Base-by-base conservation (phyloP, 306 rosid genomes). In the Cicer cuneatum region DNA sequence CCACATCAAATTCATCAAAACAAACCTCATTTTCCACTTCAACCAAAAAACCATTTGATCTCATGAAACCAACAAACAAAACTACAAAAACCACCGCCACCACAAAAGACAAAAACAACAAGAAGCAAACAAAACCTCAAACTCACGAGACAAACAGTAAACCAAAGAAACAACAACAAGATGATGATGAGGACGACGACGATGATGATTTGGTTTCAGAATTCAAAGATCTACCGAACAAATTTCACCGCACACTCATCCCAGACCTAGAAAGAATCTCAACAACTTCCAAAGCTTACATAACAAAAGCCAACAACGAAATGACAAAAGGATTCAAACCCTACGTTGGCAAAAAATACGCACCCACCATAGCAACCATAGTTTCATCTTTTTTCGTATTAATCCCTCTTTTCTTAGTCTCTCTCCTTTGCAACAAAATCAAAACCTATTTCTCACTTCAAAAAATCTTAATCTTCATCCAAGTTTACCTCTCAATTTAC, bases 381-480 rank as follows among this genome's bases (percentile, higher is more conserved):
- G 76, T 83, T 73, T 88, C 97, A 5, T 83, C 78, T 33, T 86
- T 89, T 1, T 88, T 87, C 87, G 71, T 93, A 2, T 4, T 91
- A 13, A 85, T 93, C 59, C 98, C 98, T 16, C 38, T 93, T 8
- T 76, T 91, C 11, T 48, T 93, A 19, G 97, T 93, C 12, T 91
- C 96, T 29, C 97, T 93, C 74, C 73, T 93, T n/a, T 88, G 88
- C 80, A 87, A 78, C 71, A 80, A 78, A 71, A 87, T 93, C 78
- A 91, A 93, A 74, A 89, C 98, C 49, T 89, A 88, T 61, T 93
- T 91, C 84, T 93, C 98, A 1, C 86, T 93, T 76, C 98, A 93
- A 46, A 91, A 87, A 76, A 81, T 93, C 24, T 16, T 93, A 2
- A 89, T 91, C 78, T 88, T 93, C 90, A 80, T 89, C 83, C 98